phyloP scores from a whole-genome alignment of 352 stramenopile species.

The Phytophthora agathidicida region DNA sequence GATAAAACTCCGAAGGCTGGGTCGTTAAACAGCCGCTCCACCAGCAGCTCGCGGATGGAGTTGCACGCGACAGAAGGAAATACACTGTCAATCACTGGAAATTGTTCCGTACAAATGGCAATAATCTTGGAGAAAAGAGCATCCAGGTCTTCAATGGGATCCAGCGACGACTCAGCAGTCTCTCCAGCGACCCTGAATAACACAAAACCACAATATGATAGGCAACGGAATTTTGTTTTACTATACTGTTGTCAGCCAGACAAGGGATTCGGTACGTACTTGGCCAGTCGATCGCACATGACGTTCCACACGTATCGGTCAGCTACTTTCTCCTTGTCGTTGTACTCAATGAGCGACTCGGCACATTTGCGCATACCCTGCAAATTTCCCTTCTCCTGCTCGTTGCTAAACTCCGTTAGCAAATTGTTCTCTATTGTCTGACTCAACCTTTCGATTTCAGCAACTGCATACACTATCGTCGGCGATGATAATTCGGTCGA shows the following conservation, averaged over 20 bases:
- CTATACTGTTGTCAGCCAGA: neutral
- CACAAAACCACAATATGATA: neutral
- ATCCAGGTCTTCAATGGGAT: conserved; percentile 74
- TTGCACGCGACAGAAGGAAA: conserved; percentile 53
- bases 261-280: conserved; percentile 20
- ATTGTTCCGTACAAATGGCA: conserved; percentile 73
- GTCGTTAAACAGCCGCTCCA: conserved; percentile 81
- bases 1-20: conserved; percentile 81
- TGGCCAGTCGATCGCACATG: conserved; percentile 72
- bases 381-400: conserved; percentile 62
- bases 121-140: conserved; percentile 62
- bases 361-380: conserved; percentile 63
- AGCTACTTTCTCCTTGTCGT: conserved; percentile 81
- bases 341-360: conserved; percentile 81
- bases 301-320: conserved; percentile 89
- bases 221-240: neutral
- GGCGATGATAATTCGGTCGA: conserved; percentile 73
- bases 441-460: conserved; percentile 76
- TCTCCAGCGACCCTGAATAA: conserved; percentile 27
- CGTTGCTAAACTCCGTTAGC: conserved; percentile 73
- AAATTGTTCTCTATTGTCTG: conserved; percentile 81
- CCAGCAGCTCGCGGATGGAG: conserved; percentile 64
- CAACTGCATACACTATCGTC: conserved; percentile 55
- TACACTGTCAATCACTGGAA: conserved; percentile 62
- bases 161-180: conserved; percentile 32